Evolutionary conservation across 129 eudicot species (phyloP).

Genomic region (Escallonia rubra): DNA sequence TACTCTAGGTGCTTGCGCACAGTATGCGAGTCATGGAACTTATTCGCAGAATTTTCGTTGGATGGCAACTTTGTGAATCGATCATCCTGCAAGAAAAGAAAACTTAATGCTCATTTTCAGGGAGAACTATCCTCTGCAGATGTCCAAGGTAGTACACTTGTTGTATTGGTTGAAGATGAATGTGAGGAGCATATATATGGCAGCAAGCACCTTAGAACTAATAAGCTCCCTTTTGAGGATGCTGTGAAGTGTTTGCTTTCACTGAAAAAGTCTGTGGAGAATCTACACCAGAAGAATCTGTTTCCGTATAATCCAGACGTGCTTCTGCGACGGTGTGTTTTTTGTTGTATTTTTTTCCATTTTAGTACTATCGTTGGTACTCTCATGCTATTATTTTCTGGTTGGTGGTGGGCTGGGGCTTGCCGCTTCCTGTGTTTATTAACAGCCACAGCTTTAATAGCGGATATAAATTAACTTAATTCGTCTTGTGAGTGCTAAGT

Average conservation of each 20-base stretch:
- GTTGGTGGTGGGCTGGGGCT: too few relatives aligned
- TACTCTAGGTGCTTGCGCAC: constrained; percentile 64
- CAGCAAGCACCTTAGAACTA: constrained; percentile 11
- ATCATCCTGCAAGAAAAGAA: constrained; percentile 43
- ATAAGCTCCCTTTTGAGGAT: constrained; percentile 32
- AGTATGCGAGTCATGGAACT: constrained; percentile 64
- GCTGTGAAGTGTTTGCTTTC: constrained; percentile 65
- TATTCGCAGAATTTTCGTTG: constrained; percentile 41
- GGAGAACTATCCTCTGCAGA: constrained; percentile 6
- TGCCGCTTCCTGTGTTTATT: not conserved
- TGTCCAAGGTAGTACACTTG: not conserved
- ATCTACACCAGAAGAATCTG: constrained; percentile 52
- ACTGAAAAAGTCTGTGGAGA: constrained; percentile 50
- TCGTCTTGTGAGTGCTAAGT: not conserved
- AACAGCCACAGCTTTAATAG: not conserved
- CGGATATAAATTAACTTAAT: not conserved
- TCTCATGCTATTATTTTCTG: not conserved
- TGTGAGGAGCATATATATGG: not conserved
- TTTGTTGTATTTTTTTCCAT: not conserved
- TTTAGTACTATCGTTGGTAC: not conserved
- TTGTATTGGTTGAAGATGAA: constrained; percentile 11
- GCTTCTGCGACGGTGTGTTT: constrained; percentile 68
- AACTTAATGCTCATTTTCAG: constrained; percentile 7
- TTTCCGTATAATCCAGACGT: constrained; percentile 93
- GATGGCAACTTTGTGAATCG: constrained; percentile 20